Evolutionary conservation across 345 rosid genomes (phyloP).

Genomic region (Gossypium sturtianum): DNA sequence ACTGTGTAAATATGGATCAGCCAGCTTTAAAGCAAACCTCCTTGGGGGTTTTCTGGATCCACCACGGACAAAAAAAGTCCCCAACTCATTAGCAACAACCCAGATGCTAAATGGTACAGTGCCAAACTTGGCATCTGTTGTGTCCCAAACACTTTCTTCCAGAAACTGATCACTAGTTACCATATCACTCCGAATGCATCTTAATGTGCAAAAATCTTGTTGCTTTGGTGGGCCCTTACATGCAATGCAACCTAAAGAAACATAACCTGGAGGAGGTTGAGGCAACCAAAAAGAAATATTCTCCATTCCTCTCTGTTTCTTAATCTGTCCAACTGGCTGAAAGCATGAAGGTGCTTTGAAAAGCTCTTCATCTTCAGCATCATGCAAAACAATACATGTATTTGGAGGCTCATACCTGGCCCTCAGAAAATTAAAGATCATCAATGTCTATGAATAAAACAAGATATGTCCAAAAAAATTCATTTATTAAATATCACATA

Average conservation of each 20-base stretch:
- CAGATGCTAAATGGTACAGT: slow-evolving; percentile 82
- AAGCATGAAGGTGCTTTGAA: slow-evolving; percentile 62
- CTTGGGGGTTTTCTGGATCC: slow-evolving; percentile 87
- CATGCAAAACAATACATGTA: slow-evolving; percentile 75
- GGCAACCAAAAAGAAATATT: slow-evolving; percentile 90
- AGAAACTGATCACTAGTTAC: slow-evolving; percentile 74
- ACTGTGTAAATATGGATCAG: slow-evolving; percentile 50
- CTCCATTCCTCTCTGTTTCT: slow-evolving; percentile 79
- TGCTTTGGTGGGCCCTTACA: slow-evolving; percentile 68
- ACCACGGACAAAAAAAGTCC: slow-evolving; percentile 75
- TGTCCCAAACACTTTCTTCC: slow-evolving; percentile 91
- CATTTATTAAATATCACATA: slow-evolving; percentile 24
- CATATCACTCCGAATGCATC: slow-evolving; percentile 83
- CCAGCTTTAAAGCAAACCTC: slow-evolving; percentile 87
- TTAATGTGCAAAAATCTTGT: slow-evolving; percentile 52
- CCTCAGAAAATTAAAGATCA: slow-evolving; percentile 17
- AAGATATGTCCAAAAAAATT: neutral
- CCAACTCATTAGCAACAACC: slow-evolving; percentile 66
- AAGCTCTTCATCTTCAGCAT: slow-evolving; percentile 57
- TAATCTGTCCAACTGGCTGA: slow-evolving; percentile 71
- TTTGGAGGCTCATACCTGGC: slow-evolving; percentile 83
- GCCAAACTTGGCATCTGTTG: slow-evolving; percentile 55
- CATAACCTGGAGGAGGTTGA: slow-evolving; percentile 91
- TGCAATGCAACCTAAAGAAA: slow-evolving; percentile 87
- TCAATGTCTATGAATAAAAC: neutral